Evolutionary conservation across 805 yeast genomes (phyloP), one percentile per base, ranked within the genome.

Genomic region (Candida ipomoeae): DNA sequence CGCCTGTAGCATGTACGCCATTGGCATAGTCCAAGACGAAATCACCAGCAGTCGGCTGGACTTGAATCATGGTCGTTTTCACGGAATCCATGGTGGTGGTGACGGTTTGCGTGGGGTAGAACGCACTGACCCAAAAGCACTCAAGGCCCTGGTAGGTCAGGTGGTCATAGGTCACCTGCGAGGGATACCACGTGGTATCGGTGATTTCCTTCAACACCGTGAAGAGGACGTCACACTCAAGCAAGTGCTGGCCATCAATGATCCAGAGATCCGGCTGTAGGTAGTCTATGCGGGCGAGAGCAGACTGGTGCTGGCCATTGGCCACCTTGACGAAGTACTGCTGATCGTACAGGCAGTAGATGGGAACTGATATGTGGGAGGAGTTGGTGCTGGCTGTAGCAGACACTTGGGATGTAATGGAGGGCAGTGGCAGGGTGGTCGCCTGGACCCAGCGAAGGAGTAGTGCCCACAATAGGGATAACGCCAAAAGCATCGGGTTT

Each of bases 241-340:
- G 51, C 41, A 69, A 52, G 3, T 46, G 41, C 14, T 62, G 46
- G 5, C 61, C 65, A 48, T 69, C 60, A 55, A 72, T 54, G 17
- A 68, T 69, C 76, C 76, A 73, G 2, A 70, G 39, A 15, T 71
- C 70, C 5, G 73, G 72, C 56, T 68, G 77, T n/a, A 65, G 20
- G 18, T 64, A 31, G 54, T 72, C 77, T 35, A 70, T 40, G 35
- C 71, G 56, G 1, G 66, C 52, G 14, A 56, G 56, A 29, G 63
- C 41, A 2, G 46, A 38, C 14, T 59, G 56, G 26, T 51, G 54
- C 15, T 47, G 57, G 13, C 44, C 49, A 18, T 56, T 45, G 14
- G 46, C 44, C 35, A 59, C 34, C 33, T 42, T 39, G 11, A 60
- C 56, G 42, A 59, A 56, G 45, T 59, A 65, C 48, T 54, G 60